Evolutionary conservation across 1,284 basidiomycete genomes (phyloP).

Genomic region (Pseudozyma sp.): DNA sequence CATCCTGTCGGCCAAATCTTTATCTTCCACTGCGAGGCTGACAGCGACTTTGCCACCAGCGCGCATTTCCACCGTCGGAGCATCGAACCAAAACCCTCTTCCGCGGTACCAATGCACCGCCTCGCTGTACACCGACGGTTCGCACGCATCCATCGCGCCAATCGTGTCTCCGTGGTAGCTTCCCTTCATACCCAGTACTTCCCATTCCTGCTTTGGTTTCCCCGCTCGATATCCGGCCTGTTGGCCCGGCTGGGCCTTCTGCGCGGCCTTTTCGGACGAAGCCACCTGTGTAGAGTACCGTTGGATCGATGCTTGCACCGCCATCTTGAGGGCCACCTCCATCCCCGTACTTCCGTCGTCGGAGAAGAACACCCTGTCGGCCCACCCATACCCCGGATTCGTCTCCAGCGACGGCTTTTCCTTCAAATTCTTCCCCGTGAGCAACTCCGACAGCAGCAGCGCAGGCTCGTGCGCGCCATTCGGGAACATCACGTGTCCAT

Average conservation of each 20-base stretch:
- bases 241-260: conserved; percentile 29
- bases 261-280: conserved; percentile 29
- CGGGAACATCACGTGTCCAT: conserved; percentile 97
- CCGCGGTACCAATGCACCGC: conserved; percentile 93
- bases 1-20: conserved; percentile 19
- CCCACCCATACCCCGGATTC: conserved; percentile 77
- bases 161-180: conserved; percentile 99
- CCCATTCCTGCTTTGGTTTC: conserved; percentile 72
- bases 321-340: conserved; percentile 98
- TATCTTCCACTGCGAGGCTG: conserved; percentile 10
- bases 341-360: conserved; percentile 96
- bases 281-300: conserved; percentile 43
- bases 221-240: conserved; percentile 50
- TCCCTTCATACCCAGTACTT: conserved; percentile 87
- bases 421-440: conserved; percentile 72
- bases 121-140: conserved; percentile 83
- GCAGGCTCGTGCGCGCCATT: conserved; percentile 87
- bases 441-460: conserved; percentile 78
- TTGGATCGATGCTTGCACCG: conserved; percentile 52
- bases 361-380: conserved; percentile 87
- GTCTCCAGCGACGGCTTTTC: conserved; percentile 43
- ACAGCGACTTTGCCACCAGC: conserved; percentile 49
- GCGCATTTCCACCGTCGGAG: conserved; percentile 79
- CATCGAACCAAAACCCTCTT: conserved; percentile 92
- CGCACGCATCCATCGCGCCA: conserved; percentile 95